Evolutionary conservation across 768 basidiomycete genomes (phyloP).

Genomic region (Kwoniella mangroviensis): DNA sequence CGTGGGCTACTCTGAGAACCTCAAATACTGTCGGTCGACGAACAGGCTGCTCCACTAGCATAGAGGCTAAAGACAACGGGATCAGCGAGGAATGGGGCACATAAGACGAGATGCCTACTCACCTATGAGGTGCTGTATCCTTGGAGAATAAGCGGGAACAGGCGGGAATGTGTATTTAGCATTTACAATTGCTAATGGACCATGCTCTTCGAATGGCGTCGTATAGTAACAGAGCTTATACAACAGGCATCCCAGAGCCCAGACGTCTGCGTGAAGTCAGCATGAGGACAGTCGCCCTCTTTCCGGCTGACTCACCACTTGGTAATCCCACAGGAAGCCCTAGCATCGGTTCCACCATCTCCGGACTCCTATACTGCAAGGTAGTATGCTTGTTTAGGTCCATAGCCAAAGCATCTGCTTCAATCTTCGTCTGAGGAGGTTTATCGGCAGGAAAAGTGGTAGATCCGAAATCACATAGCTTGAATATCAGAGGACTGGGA

Average conservation of each 20-base stretch:
- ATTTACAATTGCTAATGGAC: slow-evolving; percentile 92
- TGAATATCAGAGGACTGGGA: slow-evolving; percentile 79
- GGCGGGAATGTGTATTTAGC: slow-evolving; percentile 91
- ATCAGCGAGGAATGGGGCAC: background rate
- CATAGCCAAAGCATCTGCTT: slow-evolving; percentile 82
- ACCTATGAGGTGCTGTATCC: slow-evolving; percentile 85
- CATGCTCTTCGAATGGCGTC: slow-evolving; percentile 98
- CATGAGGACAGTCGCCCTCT: background rate
- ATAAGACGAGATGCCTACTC: slow-evolving; percentile 26
- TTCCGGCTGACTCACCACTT: slow-evolving; percentile 41
- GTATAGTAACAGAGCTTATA: slow-evolving; percentile 99
- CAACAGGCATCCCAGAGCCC: slow-evolving; percentile 94
- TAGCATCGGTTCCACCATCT: slow-evolving; percentile 80
- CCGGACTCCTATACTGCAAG: slow-evolving; percentile 95
- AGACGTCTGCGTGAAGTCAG: slow-evolving; percentile 68
- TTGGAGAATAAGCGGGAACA: slow-evolving; percentile 81
- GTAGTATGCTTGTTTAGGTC: slow-evolving; percentile 96
- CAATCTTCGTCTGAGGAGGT: slow-evolving; percentile 76
- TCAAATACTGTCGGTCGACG: slow-evolving; percentile 89
- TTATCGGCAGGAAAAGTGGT: slow-evolving; percentile 73
- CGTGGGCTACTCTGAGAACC: slow-evolving; percentile 78
- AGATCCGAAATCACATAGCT: slow-evolving; percentile 97
- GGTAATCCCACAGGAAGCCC: slow-evolving; percentile 56
- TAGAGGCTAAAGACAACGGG: slow-evolving; percentile 66
- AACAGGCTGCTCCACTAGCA: slow-evolving; percentile 87